Base-by-base conservation (phyloP, 2,329 filamentous ascomycete genomes). In the Xylaria sp. region DNA sequence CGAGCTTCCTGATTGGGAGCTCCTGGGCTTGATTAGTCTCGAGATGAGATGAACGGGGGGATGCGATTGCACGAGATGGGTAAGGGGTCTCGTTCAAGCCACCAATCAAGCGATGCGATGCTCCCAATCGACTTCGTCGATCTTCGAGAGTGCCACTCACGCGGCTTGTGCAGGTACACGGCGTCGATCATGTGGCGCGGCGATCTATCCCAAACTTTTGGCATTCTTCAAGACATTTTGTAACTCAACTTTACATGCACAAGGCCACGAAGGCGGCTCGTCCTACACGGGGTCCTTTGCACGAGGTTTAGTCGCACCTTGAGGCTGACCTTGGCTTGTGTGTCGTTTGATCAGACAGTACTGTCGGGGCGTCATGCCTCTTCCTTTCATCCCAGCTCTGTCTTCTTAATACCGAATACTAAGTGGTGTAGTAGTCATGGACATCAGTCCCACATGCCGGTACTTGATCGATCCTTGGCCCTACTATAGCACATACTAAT, bases 101-200 rank as follows among this genome's bases (percentile, higher is more conserved):
- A 11, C 61, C 57, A 64, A 61, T 61, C 25, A 64, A 17, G 15
- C 21, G n/a, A 35, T 37, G 47, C 35, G 35, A 38, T 12, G 40
- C 28, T 31, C 12, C 35, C 25, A 14, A 46, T 49, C 52, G 12
- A 40, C 46, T 56, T 54, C 61, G 56, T 21, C 15, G 53, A 54
- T 58, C 53, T 8, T 33, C 61, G 60, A 61, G 60, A n/a, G 65
- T 66, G 64, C 65, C 67, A 67, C 56, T 52, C 63, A 63, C 61
- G 69, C 67, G 61, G 57, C 61, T 64, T 56, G 66, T 69, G 71
- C 71, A 72, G 71, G 70, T 71, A 71, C 71, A 68, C 45, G 35
- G 43, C 52, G 53, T 50, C 65, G 67, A 72, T 72, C 71, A 72
- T 67, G 57, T 72, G 70, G 57, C 40, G 51, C 42, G 51, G 55